phyloP scores from a whole-genome alignment of 23 red algal species.

The Cyanidioschyzon merolae region DNA sequence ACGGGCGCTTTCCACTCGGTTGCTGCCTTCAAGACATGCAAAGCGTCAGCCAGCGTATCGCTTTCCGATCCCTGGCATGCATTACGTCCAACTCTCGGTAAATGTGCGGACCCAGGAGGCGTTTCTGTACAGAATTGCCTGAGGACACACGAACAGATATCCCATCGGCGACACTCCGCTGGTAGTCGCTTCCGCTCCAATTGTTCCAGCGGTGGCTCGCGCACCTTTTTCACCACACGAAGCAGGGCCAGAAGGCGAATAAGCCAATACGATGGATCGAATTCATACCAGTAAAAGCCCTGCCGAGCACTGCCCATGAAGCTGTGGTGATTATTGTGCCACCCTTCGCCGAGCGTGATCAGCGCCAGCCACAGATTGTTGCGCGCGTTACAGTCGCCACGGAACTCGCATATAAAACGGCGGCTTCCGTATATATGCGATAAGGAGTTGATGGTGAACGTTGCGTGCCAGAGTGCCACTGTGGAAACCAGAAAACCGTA shows the following conservation, averaged over 20 bases:
- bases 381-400: slow-evolving; percentile 14
- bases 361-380: slow-evolving; percentile 29
- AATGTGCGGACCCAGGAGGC: background rate
- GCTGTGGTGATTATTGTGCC: slow-evolving; percentile 47
- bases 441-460: slow-evolving; percentile 38
- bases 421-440: slow-evolving; percentile 31
- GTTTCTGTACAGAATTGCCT: background rate
- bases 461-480: slow-evolving; percentile 32
- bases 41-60: background rate
- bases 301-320: slow-evolving; percentile 31
- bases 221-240: background rate
- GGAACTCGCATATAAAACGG: slow-evolving; percentile 24
- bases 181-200: background rate
- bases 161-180: background rate
- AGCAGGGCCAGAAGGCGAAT: slow-evolving; percentile 14
- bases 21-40: background rate
- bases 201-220: slow-evolving; percentile 4
- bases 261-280: slow-evolving; percentile 27
- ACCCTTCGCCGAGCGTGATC: slow-evolving; percentile 36
- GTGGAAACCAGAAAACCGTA: slow-evolving; percentile 28
- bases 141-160: background rate
- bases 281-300: slow-evolving; percentile 36
- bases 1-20: background rate
- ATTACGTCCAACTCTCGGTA: background rate
- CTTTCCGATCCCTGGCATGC: background rate